Evolutionary conservation across 306 rosid genomes (phyloP), one percentile per base, ranked within the genome.

Genomic region (Albizia julibrissin): DNA sequence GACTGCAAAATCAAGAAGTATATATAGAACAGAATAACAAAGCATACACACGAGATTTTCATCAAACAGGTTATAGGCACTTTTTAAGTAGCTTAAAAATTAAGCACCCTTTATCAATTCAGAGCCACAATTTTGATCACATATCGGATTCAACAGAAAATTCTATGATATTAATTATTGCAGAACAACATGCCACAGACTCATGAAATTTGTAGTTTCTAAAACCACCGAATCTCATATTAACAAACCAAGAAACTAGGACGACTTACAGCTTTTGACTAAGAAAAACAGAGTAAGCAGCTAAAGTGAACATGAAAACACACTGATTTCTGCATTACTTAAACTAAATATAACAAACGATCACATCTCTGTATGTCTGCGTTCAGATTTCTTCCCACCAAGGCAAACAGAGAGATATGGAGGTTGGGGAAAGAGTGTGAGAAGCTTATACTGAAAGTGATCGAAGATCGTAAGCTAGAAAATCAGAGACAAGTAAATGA

Each of bases 381-480:
- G 40, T 7, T 11, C 33, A 86, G 89, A 15, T 79, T 82, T 80
- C 61, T 86, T 75, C 84, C 82, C 24, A 83, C 86, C 22, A 80
- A 83, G 77, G 82, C 44, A 71, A 86, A 80, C 80, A 83, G 31
- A 80, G 80, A 83, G 69, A 3, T 72, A 27, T 26, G 82, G 82
- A 86, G 47, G 21, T 15, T 80, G 52, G 18, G 80, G 82, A 80
- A 86, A 80, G 86, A 86, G 77, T 77, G 76, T 6, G 82, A 86
- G 18, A n/a, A 12, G 21, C n/a, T 86, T 79, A 46, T 86, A 52
- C 69, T 76, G 44, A 34, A 79, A 43, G 43, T 80, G 61, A 77
- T 83, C 19, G 34, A 70, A 7, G 82, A 83, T 29, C 86, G 82
- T 3, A 24, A 76, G 78, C 49, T 6, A 29, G 77, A 9, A 64